A percentile compares a stretch with the other conserved stretches of the same genome.
Evolutionary conservation across 2,329 filamentous ascomycete genomes (phyloP).

Genomic region (Ophiostoma angusticollis): DNA sequence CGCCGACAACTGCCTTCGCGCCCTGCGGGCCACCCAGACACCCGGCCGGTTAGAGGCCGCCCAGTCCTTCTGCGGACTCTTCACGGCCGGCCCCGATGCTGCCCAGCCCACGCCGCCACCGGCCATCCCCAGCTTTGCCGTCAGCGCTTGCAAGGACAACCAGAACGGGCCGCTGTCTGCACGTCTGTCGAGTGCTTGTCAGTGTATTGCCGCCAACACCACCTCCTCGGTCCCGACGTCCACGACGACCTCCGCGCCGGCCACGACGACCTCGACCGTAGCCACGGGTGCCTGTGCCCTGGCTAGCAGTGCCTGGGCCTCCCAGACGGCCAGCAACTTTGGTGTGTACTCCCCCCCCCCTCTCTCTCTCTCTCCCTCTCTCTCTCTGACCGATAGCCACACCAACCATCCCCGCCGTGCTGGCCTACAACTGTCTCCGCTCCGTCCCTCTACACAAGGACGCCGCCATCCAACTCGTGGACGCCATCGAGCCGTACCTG

Average conservation of each 20-base stretch:
- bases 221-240: neutral
- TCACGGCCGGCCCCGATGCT: constrained; percentile 8
- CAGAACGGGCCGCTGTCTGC: constrained; percentile 11
- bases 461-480: constrained; percentile 26
- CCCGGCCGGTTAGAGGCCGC: constrained; percentile 22
- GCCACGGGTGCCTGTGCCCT: constrained; percentile 7
- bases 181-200: constrained; percentile 17
- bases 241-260: neutral
- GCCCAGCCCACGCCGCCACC: too few species aligned
- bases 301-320: constrained; percentile 14
- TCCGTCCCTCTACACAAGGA: constrained; percentile 28
- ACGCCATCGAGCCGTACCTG: constrained; percentile 27
- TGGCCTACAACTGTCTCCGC: constrained; percentile 29
- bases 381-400: constrained; percentile 9
- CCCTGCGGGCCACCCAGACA: constrained; percentile 22
- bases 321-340: constrained; percentile 3
- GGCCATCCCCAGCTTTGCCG: constrained; percentile 15
- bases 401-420: constrained; percentile 23
- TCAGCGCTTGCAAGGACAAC: constrained; percentile 14
- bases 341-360: too few species aligned
- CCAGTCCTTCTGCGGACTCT: constrained; percentile 22
- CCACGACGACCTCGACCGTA: neutral
- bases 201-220: constrained; percentile 12
- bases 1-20: constrained; percentile 26
- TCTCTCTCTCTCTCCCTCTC: neutral